phyloP scores from a whole-genome alignment of 345 rosid genomes.

The Eucalyptus grandis region DNA sequence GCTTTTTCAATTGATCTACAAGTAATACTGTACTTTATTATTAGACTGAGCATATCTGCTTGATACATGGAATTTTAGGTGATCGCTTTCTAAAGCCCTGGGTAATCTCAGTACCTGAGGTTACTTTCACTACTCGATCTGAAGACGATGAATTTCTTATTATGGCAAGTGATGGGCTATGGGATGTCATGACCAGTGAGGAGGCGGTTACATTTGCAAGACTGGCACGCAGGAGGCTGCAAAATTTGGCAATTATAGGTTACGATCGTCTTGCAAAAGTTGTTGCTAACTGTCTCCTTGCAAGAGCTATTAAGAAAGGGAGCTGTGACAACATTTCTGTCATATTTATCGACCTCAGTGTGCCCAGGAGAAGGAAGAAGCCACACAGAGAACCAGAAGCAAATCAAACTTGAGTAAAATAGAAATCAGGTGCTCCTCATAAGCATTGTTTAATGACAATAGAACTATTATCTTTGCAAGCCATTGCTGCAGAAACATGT shows the following conservation, averaged over 20 bases:
- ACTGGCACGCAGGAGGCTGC: neutral
- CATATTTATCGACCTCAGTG: slow-evolving; percentile 1
- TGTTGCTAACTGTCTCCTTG: neutral
- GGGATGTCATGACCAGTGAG: slow-evolving; percentile 33
- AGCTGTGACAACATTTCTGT: slow-evolving; percentile 3
- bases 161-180: slow-evolving; percentile 35
- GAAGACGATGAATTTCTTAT: slow-evolving; percentile 24
- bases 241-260: neutral
- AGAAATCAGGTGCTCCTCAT: neutral
- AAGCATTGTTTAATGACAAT: neutral
- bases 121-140: slow-evolving; percentile 10
- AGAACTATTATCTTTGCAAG: neutral
- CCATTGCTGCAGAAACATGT: neutral
- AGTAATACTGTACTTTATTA: neutral
- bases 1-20: neutral
- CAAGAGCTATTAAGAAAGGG: neutral
- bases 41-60: neutral
- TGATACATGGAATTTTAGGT: neutral
- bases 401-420: neutral
- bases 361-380: neutral
- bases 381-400: neutral
- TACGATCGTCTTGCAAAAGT: neutral
- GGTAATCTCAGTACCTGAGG: slow-evolving; percentile 25
- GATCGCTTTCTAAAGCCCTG: slow-evolving; percentile 29
- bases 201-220: slow-evolving; percentile 14